Conservation (phyloP, 306 rosid species). For the Castanea sativa region DNA sequence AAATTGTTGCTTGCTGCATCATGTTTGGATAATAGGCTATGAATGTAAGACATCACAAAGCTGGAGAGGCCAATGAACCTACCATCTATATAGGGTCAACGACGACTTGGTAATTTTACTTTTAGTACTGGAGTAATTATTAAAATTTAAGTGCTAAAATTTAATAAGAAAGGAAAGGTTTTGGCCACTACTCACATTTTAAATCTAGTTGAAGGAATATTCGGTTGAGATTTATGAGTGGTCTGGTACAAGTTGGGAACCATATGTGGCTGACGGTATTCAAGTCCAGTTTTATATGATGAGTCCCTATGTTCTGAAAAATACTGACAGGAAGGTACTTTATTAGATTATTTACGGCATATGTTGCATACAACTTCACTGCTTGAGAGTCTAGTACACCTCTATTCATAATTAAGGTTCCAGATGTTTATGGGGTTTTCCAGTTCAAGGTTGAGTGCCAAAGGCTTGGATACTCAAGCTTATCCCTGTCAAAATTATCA, state of each 20-base stretch:
- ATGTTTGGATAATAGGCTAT: conserved; percentile 49
- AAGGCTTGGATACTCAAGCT: conserved; percentile 84
- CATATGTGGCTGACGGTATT: conserved; percentile 77
- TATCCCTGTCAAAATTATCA: conserved; percentile 43
- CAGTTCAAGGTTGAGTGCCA: conserved; percentile 92
- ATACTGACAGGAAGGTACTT: conserved; percentile 68
- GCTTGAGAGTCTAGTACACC: background rate
- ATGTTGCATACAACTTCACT: conserved; percentile 7
- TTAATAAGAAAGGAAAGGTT: conserved; percentile 6
- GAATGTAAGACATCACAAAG: conserved; percentile 72
- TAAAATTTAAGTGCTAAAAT: background rate
- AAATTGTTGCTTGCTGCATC: conserved; percentile 13
- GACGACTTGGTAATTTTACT: conserved; percentile 77
- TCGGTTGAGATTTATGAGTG: conserved; percentile 83
- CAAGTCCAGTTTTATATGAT: conserved; percentile 99
- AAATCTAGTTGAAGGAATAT: conserved; percentile 61
- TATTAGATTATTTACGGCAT: conserved; percentile 1
- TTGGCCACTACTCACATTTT: conserved; percentile 24
- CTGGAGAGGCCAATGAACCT: conserved; percentile 77
- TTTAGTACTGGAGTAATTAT: background rate
- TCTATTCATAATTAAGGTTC: conserved; percentile 48
- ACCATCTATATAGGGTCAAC: conserved; percentile 83
- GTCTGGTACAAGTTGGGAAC: conserved; percentile 88
- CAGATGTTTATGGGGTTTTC: conserved; percentile 97
- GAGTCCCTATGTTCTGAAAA: conserved; percentile 97